phyloP scores from a whole-genome alignment of 2,329 filamentous ascomycete genomes.

The Plectosphaerella cucumerina region DNA sequence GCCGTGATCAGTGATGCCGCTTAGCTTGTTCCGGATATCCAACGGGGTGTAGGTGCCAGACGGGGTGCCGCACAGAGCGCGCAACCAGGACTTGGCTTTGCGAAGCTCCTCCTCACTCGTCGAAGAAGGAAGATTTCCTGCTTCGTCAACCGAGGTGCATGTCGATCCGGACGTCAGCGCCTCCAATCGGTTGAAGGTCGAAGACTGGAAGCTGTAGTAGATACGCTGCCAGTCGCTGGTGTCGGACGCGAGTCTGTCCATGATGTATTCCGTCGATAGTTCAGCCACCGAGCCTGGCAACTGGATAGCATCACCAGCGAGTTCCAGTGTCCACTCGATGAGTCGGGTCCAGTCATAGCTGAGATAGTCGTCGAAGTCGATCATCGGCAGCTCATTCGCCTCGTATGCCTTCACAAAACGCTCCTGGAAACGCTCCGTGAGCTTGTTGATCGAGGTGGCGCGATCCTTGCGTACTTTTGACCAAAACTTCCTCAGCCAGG shows the following conservation, averaged over 20 bases:
- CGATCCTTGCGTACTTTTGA: conserved; percentile 44
- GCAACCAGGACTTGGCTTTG: conserved; percentile 55
- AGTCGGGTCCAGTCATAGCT: conserved; percentile 66
- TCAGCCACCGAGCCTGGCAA: conserved; percentile 42
- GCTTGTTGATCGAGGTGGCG: conserved; percentile 46
- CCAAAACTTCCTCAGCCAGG: conserved; percentile 53
- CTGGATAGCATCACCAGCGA: conserved; percentile 30
- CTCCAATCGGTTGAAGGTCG: conserved; percentile 54
- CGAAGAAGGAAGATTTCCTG: neutral
- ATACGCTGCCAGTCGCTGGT: conserved; percentile 48
- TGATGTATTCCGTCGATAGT: conserved; percentile 38
- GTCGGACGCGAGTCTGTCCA: conserved; percentile 29
- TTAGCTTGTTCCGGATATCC: conserved; percentile 45
- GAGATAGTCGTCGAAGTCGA: conserved; percentile 60
- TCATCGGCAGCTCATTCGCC: conserved; percentile 50
- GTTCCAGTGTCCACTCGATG: conserved; percentile 55
- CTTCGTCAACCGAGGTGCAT: conserved; percentile 24
- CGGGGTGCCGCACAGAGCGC: conserved; percentile 52
- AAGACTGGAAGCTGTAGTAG: conserved; percentile 51
- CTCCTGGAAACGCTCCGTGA: conserved; percentile 61
- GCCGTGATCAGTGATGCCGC: conserved; percentile 39
- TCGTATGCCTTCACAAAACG: conserved; percentile 65
- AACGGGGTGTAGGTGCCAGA: conserved; percentile 43
- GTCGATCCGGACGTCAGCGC: conserved; percentile 46
- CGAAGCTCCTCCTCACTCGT: conserved; percentile 17